Percentiles rank a stretch among this genome's conserved stretches.
phyloP scores from a whole-genome alignment of 1,139 yeast species.

The Candida sanyaensis region DNA sequence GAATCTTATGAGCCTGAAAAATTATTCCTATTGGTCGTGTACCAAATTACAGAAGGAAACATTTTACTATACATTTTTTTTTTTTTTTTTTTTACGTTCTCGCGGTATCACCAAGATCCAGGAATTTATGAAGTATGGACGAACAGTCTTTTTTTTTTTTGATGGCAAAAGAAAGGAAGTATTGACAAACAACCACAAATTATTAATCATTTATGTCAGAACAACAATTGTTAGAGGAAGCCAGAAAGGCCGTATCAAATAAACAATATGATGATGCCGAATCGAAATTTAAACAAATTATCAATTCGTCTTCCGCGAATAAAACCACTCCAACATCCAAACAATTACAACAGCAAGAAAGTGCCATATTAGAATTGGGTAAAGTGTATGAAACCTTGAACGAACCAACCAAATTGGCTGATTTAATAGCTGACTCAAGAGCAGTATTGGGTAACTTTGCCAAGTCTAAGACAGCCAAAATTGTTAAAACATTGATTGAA shows the following conservation, averaged over 20 bases:
- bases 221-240: constrained; percentile 43
- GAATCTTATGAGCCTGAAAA: neutral
- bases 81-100: neutral
- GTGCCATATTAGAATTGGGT: constrained; percentile 65
- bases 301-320: constrained; percentile 37
- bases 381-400: constrained; percentile 49
- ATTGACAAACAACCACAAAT: constrained; percentile 2
- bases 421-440: constrained; percentile 71
- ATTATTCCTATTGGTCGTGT: neutral
- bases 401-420: constrained; percentile 53
- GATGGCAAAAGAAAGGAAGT: constrained; percentile 2
- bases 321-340: constrained; percentile 28
- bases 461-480: constrained; percentile 92
- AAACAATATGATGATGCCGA: constrained; percentile 61
- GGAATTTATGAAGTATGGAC: neutral
- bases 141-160: constrained; percentile 1
- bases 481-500: constrained; percentile 76
- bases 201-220: constrained; percentile 16
- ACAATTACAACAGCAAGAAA: constrained; percentile 54
- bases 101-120: neutral
- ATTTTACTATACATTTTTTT: neutral
- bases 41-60: neutral
- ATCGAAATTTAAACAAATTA: constrained; percentile 45
- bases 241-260: constrained; percentile 54
- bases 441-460: constrained; percentile 74